Conservation (phyloP, 2,329 filamentous ascomycete species). For the Aspergillus novoparasiticus region DNA sequence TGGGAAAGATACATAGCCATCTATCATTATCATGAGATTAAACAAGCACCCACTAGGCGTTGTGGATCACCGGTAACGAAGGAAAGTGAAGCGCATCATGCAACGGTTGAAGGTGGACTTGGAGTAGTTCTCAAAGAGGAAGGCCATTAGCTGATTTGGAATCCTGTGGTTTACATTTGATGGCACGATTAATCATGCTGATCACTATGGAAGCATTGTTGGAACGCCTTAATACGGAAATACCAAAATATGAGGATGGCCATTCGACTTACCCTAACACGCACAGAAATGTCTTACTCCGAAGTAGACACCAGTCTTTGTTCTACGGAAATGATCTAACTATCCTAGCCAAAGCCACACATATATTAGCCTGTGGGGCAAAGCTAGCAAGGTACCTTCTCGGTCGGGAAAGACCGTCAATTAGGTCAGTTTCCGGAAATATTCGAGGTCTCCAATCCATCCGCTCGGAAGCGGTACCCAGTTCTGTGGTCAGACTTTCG, state of each 20-base stretch:
- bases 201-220: neutral
- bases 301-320: neutral
- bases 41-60: neutral
- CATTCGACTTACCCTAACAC: neutral
- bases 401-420: slow-evolving; percentile 3
- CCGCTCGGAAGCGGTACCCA: neutral
- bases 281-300: neutral
- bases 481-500: slow-evolving; percentile 1
- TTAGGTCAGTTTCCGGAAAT: slow-evolving; percentile 4
- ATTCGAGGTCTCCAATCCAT: neutral
- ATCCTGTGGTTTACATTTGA: slow-evolving; percentile 4
- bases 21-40: neutral
- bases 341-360: slow-evolving; percentile 1
- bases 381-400: neutral
- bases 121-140: slow-evolving; percentile 11
- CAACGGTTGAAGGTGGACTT: slow-evolving; percentile 14
- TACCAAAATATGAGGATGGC: neutral
- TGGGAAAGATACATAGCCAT: neutral
- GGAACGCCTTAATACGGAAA: neutral
- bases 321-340: neutral
- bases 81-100: slow-evolving; percentile 15
- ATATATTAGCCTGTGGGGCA: slow-evolving; percentile 3
- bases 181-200: slow-evolving; percentile 1
- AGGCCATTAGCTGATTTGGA: slow-evolving; percentile 10
- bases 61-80: slow-evolving; percentile 12